phyloP scores from a whole-genome alignment of 2,329 filamentous ascomycete genomes.

The Nothophoma quercina region DNA sequence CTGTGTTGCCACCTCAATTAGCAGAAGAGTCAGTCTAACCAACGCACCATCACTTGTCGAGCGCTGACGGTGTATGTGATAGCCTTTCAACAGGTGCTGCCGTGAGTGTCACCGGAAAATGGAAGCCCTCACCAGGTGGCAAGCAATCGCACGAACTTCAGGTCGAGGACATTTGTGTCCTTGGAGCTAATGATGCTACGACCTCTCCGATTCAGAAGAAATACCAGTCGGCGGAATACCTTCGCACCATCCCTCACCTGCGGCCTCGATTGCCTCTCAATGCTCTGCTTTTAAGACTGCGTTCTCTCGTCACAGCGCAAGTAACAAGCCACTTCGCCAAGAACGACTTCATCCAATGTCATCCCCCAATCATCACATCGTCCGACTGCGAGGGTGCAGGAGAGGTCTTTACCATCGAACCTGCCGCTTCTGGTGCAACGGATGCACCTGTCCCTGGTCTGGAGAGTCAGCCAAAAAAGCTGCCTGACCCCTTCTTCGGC shows the following conservation, averaged over 20 bases:
- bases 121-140: conserved; percentile 73
- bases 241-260: conserved; percentile 87
- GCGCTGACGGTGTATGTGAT: conserved; percentile 27
- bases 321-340: conserved; percentile 78
- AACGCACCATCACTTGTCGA: conserved; percentile 2
- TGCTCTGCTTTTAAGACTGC: conserved; percentile 78
- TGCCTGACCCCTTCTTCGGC: conserved; percentile 72
- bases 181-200: conserved; percentile 82
- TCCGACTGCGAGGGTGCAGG: conserved; percentile 97
- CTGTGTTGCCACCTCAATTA: conserved; percentile 75
- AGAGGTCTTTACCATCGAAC: conserved; percentile 80
- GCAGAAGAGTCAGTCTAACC: conserved; percentile 70
- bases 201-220: conserved; percentile 96
- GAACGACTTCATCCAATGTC: conserved; percentile 79
- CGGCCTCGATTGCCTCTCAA: conserved; percentile 83
- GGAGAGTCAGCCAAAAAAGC: conserved; percentile 33
- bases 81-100: conserved; percentile 85
- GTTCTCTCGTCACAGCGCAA: conserved; percentile 79
- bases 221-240: conserved; percentile 87
- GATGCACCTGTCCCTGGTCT: conserved; percentile 24
- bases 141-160: conserved; percentile 83
- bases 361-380: conserved; percentile 93
- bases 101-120: conserved; percentile 78
- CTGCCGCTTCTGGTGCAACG: conserved; percentile 21
- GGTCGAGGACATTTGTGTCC: conserved; percentile 70